Conservation (phyloP, 495 filamentous ascomycete genomes). For the Penicillium silybi region DNA sequence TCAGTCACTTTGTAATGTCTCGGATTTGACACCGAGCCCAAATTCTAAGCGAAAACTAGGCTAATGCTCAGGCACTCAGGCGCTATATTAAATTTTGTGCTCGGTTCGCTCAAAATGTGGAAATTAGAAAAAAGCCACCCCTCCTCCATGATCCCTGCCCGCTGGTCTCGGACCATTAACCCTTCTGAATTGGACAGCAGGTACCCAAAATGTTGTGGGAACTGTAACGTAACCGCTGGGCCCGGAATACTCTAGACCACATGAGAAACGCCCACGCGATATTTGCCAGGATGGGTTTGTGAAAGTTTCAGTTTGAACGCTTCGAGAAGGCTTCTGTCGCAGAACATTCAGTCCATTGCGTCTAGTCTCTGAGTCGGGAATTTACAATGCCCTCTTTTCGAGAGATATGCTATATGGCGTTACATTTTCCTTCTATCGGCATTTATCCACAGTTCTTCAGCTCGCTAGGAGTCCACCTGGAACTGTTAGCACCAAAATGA, state of each 20-base stretch:
- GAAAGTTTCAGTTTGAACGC: neutral
- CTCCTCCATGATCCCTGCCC: neutral
- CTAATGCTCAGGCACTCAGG: neutral
- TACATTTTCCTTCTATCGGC: neutral
- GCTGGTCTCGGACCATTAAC: conserved; percentile 5
- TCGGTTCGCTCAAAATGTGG: neutral
- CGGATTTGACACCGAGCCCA: neutral
- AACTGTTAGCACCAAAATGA: neutral
- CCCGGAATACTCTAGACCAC: too few relatives aligned
- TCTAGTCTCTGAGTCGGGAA: neutral
- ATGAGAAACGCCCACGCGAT: neutral
- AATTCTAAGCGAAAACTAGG: neutral
- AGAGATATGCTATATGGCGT: neutral
- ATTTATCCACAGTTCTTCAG: neutral
- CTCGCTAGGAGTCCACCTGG: neutral
- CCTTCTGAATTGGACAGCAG: neutral
- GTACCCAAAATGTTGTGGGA: neutral
- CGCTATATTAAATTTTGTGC: neutral
- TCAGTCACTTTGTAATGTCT: neutral
- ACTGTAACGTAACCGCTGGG: neutral
- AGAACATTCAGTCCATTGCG: neutral
- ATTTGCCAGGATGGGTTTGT: neutral
- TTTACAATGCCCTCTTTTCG: neutral
- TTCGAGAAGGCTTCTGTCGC: neutral
- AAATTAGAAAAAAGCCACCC: neutral